A percentile compares a stretch with the other conserved stretches of the same genome.
phyloP scores from a whole-genome alignment of 2,329 filamentous ascomycete genomes.

The Pestalotiopsis sp. region DNA sequence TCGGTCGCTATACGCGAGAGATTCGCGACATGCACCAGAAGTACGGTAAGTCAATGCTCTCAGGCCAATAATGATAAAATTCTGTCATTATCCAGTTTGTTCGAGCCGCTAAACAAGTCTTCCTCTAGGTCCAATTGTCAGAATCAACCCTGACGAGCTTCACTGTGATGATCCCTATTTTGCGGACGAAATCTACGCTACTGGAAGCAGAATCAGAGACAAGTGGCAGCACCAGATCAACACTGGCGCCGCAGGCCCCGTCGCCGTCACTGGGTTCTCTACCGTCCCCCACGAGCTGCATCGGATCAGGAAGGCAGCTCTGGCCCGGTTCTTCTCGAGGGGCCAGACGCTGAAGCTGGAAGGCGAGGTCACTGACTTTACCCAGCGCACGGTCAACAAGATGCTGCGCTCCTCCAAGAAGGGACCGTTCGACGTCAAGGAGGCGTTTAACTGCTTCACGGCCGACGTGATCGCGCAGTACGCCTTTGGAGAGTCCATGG shows the following conservation, averaged over 20 bases:
- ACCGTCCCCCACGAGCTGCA: slow-evolving; percentile 30
- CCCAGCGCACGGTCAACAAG: slow-evolving; percentile 32
- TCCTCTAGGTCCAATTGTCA: slow-evolving; percentile 32
- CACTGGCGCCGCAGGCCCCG: neutral
- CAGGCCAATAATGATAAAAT: neutral
- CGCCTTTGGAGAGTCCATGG: slow-evolving; percentile 23
- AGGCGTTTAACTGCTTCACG: slow-evolving; percentile 24
- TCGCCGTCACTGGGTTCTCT: slow-evolving; percentile 19
- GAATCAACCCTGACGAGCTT: slow-evolving; percentile 33
- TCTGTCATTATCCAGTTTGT: neutral
- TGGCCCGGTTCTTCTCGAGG: slow-evolving; percentile 34
- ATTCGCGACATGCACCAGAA: slow-evolving; percentile 24
- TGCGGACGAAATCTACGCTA: slow-evolving; percentile 28
- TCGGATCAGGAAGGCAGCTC: slow-evolving; percentile 26
- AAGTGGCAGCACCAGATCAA: slow-evolving; percentile 22
- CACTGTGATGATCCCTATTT: slow-evolving; percentile 32
- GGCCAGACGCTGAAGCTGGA: slow-evolving; percentile 33
- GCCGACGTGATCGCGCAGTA: slow-evolving; percentile 24
- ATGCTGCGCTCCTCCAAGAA: slow-evolving; percentile 18
- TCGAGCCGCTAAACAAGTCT: neutral
- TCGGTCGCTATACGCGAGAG: slow-evolving; percentile 20
- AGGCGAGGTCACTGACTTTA: slow-evolving; percentile 26
- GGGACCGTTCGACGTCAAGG: slow-evolving; percentile 15
- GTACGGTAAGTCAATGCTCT: slow-evolving; percentile 20
- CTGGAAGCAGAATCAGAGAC: slow-evolving; percentile 30